phyloP scores from a whole-genome alignment of 169 alveolate genomes.

The Plasmodium ovale region DNA sequence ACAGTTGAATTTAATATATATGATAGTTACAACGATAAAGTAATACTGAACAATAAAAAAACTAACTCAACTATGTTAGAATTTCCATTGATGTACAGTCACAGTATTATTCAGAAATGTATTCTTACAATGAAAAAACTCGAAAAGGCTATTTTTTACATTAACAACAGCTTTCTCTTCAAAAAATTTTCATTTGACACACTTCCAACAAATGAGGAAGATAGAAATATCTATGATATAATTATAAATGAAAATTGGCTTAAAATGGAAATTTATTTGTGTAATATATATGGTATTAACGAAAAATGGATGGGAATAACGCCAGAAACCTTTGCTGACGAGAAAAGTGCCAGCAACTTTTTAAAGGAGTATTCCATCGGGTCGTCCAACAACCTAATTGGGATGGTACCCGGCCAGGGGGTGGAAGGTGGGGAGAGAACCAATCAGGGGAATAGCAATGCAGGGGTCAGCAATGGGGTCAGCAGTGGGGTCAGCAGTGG shows the following conservation, averaged over 20 bases:
- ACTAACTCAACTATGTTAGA: conserved; percentile 75
- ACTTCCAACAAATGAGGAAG: conserved; percentile 37
- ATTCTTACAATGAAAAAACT: conserved; percentile 73
- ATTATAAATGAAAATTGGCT: conserved; percentile 64
- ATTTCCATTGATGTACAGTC: conserved; percentile 63
- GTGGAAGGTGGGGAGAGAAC: background rate
- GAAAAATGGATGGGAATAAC: conserved; percentile 75
- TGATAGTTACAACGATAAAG: conserved; percentile 50
- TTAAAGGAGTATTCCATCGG: conserved; percentile 37
- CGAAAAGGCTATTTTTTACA: conserved; percentile 71
- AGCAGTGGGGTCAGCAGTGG: background rate
- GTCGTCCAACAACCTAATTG: conserved; percentile 14
- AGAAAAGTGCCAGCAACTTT: conserved; percentile 5
- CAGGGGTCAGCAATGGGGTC: background rate
- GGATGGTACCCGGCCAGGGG: background rate
- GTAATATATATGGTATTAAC: conserved; percentile 62
- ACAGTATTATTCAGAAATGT: conserved; percentile 64
- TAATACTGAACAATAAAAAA: conserved; percentile 39
- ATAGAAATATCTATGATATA: conserved; percentile 40
- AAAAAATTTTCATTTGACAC: background rate
- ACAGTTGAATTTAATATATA: conserved; percentile 71
- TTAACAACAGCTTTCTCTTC: conserved; percentile 48
- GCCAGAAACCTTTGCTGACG: conserved; percentile 52
- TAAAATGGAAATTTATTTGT: conserved; percentile 67
- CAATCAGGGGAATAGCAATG: background rate